Conservation (phyloP, 495 filamentous ascomycete genomes). For the Pseudoneurospora amorphoporcata region DNA sequence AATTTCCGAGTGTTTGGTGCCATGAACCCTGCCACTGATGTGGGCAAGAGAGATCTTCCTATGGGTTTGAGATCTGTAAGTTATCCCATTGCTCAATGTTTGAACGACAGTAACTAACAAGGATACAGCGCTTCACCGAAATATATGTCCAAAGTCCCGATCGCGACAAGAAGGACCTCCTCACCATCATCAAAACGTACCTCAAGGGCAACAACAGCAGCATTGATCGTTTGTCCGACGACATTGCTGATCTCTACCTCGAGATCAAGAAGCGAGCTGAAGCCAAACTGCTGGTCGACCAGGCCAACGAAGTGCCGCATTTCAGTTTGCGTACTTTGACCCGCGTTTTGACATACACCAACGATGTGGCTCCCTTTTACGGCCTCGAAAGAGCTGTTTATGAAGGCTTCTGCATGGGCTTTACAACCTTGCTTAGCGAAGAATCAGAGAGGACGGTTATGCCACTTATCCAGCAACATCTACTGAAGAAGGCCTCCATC, state of each 20-base stretch:
- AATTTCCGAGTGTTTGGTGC: conserved; percentile 95
- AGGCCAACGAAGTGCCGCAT: conserved; percentile 85
- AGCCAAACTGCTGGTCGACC: conserved; percentile 78
- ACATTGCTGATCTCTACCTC: conserved; percentile 77
- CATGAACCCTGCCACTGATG: conserved; percentile 98
- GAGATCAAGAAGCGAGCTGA: conserved; percentile 74
- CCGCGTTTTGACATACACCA: conserved; percentile 74
- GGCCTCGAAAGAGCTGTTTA: conserved; percentile 79
- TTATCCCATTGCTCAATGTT: rapidly evolving
- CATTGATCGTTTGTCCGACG: conserved; percentile 56
- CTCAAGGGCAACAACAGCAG: conserved; percentile 56
- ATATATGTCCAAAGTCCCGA: conserved; percentile 87
- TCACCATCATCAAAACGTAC: conserved; percentile 77
- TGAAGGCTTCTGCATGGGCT: conserved; percentile 98
- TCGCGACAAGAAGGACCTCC: conserved; percentile 67
- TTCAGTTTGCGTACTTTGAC: conserved; percentile 96
- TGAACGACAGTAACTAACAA: conserved; percentile 1
- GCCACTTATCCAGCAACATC: conserved; percentile 70
- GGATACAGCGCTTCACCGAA: conserved; percentile 85
- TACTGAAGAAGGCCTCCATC: conserved; percentile 55
- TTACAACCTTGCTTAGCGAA: conserved; percentile 71
- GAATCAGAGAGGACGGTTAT: conserved; percentile 67
- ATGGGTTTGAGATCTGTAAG: conserved; percentile 39
- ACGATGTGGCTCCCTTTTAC: conserved; percentile 73
- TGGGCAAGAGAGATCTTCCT: conserved; percentile 89